phyloP scores from a whole-genome alignment of 2,329 filamentous ascomycete species.

The Penicillium hordei region DNA sequence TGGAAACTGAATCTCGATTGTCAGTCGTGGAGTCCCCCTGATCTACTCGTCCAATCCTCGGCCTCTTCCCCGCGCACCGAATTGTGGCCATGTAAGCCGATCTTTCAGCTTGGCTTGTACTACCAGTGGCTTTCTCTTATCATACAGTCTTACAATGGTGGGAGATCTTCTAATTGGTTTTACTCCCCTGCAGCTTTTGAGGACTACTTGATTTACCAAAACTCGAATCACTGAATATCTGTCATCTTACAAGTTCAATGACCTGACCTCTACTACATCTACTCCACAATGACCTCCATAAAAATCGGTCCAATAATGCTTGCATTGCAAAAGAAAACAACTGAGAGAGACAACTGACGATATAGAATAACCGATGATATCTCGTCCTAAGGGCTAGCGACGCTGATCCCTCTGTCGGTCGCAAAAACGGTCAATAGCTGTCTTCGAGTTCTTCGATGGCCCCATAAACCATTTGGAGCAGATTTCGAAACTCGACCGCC shows the following conservation, averaged over 20 bases:
- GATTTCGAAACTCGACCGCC: conserved; percentile 8
- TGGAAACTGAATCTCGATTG: conserved; percentile 4
- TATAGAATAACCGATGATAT: background rate
- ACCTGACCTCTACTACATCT: background rate
- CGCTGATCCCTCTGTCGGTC: background rate
- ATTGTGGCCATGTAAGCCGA: conserved; percentile 16
- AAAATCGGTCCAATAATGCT: background rate
- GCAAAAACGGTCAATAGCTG: conserved; percentile 1
- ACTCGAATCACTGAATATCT: background rate
- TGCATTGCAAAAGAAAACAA: background rate
- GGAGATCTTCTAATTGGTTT: background rate
- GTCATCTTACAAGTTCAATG: background rate
- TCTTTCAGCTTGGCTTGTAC: conserved; percentile 4
- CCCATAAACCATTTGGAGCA: conserved; percentile 2
- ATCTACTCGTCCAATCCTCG: conserved; percentile 24
- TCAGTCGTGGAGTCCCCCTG: conserved; percentile 23
- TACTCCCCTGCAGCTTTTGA: background rate
- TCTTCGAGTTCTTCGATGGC: conserved; percentile 1
- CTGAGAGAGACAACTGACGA: background rate
- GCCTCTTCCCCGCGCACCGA: conserved; percentile 11
- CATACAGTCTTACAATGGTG: background rate
- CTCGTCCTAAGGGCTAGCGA: background rate
- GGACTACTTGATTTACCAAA: background rate
- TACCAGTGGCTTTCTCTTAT: background rate
- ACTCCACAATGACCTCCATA: background rate